phyloP scores from a whole-genome alignment of 2,329 filamentous ascomycete genomes.

The Fusarium lateritium region DNA sequence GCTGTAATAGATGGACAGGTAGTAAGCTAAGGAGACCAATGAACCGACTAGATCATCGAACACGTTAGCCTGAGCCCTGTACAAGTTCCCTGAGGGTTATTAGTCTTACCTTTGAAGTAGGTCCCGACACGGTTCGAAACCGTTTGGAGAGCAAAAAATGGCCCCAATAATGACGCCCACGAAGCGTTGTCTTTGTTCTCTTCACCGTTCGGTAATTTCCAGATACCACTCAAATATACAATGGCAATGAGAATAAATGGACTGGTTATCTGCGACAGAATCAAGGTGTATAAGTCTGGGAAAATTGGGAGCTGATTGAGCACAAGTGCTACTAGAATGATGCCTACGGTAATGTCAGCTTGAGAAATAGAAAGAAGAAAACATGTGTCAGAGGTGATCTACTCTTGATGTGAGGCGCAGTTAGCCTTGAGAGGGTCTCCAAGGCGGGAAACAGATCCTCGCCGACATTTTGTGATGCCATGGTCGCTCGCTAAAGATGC shows the following conservation, averaged over 20 bases:
- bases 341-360: not conserved
- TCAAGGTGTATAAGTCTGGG: not conserved
- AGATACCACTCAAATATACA: constrained; percentile 20
- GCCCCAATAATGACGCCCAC: constrained; percentile 7
- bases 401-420: constrained; percentile 32
- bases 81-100: rapidly evolving
- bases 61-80: not conserved
- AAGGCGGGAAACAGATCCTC: constrained; percentile 36
- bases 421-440: constrained; percentile 26
- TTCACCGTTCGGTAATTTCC: constrained; percentile 14
- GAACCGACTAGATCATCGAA: constrained; percentile 9
- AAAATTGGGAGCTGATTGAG: constrained; percentile 27
- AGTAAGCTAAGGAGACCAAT: constrained; percentile 22
- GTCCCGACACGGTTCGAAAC: constrained; percentile 25
- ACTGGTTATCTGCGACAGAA: constrained; percentile 22
- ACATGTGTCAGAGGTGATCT: no score
- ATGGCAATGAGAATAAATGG: constrained; percentile 15
- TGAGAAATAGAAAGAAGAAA: not conserved
- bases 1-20: constrained; percentile 22
- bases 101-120: constrained; percentile 15
- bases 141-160: constrained; percentile 23
- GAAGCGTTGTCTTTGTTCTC: not conserved
- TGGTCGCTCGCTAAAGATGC: not conserved
- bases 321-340: constrained; percentile 25
- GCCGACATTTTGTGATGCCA: constrained; percentile 27